A percentile compares a stretch with the other conserved stretches of the same genome.
These are phyloP conservation scores for Teratosphaeria gauchensis DNA, from an alignment of 2,329 filamentous ascomycete species.

Conservation along the genomic window DNA sequence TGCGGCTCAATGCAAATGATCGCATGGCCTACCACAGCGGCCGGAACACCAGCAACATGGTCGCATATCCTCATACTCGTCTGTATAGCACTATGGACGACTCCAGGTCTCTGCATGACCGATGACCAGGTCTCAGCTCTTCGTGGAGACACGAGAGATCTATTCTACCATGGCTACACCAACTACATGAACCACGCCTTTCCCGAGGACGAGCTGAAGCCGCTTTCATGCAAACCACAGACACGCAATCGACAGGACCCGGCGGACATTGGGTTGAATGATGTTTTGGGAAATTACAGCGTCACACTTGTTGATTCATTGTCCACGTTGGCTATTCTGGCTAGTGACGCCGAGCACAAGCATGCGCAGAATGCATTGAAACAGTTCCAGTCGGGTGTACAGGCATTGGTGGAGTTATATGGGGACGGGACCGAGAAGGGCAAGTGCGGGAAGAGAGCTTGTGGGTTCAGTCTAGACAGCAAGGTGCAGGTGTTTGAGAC, in stretches of 20 bases:
- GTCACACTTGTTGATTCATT: conserved; percentile 91
- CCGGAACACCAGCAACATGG: conserved; percentile 18
- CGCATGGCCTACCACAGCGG: conserved; percentile 14
- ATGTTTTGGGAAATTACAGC: conserved; percentile 94
- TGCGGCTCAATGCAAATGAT: conserved; percentile 16
- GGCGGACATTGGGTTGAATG: conserved; percentile 77
- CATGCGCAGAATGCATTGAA: conserved; percentile 44
- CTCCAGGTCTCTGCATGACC: conserved; percentile 34
- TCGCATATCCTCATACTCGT: conserved; percentile 23
- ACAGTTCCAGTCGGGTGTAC: conserved; percentile 70
- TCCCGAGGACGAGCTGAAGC: conserved; percentile 89
- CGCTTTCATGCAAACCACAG: conserved; percentile 73
- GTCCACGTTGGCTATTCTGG: conserved; percentile 85
- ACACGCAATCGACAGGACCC: conserved; percentile 75
- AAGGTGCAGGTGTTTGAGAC: conserved; percentile 99
- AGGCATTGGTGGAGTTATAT: conserved; percentile 68
- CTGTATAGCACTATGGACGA: conserved; percentile 21
- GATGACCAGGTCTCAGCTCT: conserved; percentile 31
- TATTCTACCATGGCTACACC: conserved; percentile 95
- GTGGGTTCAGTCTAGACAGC: conserved; percentile 89
- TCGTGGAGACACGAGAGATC: conserved; percentile 46
- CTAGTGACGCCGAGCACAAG: conserved; percentile 45
- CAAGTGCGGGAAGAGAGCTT: conserved; percentile 61
- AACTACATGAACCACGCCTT: conserved; percentile 93
- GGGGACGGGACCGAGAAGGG: conserved; percentile 69